Evolutionary conservation across 106 monocot species (phyloP).

Genomic region (Posidonia australis): DNA sequence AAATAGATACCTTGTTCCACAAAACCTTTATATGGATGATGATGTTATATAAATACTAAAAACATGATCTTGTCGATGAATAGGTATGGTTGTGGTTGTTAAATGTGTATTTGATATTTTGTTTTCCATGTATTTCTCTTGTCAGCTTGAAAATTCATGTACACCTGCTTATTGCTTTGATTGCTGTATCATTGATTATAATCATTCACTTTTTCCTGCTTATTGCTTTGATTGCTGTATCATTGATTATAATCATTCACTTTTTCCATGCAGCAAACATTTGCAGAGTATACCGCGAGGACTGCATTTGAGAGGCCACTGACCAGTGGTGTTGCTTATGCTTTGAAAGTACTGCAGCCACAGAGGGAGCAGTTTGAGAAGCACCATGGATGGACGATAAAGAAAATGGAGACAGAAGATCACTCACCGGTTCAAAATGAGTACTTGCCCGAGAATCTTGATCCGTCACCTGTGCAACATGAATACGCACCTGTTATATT

Average conservation of each 20-base stretch:
- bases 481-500: constrained; percentile 96
- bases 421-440: constrained; percentile 65
- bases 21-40: too few species aligned
- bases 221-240: neutral
- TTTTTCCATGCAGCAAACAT: constrained; percentile 41
- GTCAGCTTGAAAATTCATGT: too few species aligned
- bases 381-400: constrained; percentile 67
- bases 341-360: constrained; percentile 52
- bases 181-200: neutral
- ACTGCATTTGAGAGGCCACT: constrained; percentile 84
- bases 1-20: too few species aligned
- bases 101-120: too few species aligned
- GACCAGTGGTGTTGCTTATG: constrained; percentile 81
- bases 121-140: too few species aligned
- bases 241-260: neutral
- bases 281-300: constrained; percentile 80
- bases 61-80: too few species aligned
- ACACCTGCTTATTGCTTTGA: too few species aligned
- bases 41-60: too few species aligned
- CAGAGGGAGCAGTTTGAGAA: constrained; percentile 66
- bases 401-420: constrained; percentile 78
- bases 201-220: neutral
- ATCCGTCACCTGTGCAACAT: constrained; percentile 56
- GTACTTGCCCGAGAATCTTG: constrained; percentile 57
- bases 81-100: too few species aligned